Evolutionary conservation across 2,329 filamentous ascomycete species (phyloP).

Genomic region (Fusarium nisikadoi): DNA sequence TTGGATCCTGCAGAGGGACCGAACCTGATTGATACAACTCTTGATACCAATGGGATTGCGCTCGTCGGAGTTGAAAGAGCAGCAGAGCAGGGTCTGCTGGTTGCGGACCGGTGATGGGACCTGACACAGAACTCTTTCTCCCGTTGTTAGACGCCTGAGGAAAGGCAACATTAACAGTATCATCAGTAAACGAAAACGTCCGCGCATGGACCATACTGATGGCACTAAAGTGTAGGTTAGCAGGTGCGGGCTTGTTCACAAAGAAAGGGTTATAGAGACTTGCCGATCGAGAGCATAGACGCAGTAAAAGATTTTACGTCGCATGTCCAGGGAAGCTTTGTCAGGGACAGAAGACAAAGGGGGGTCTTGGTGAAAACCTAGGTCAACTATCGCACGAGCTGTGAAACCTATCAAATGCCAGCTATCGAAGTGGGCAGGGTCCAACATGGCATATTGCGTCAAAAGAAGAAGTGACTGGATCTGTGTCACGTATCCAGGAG

Average conservation of each 20-base stretch:
- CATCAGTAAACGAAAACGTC: slow-evolving; percentile 93
- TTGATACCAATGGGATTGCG: slow-evolving; percentile 91
- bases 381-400: slow-evolving; percentile 84
- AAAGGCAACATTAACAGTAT: slow-evolving; percentile 83
- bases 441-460: slow-evolving; percentile 88
- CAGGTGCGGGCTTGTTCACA: background rate
- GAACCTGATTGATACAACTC: slow-evolving; percentile 83
- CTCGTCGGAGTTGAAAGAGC: slow-evolving; percentile 83
- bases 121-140: slow-evolving; percentile 55
- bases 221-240: slow-evolving; percentile 62
- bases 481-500: slow-evolving; percentile 84
- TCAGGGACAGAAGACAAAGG: slow-evolving; percentile 75
- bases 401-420: slow-evolving; percentile 96
- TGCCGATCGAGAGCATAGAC: slow-evolving; percentile 90
- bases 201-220: slow-evolving; percentile 89
- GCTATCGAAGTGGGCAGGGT: slow-evolving; percentile 90
- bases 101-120: slow-evolving; percentile 57
- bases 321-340: slow-evolving; percentile 76
- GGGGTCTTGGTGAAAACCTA: slow-evolving; percentile 93
- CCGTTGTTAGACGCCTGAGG: slow-evolving; percentile 64
- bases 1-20: slow-evolving; percentile 73
- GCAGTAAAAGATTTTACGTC: slow-evolving; percentile 88
- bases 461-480: slow-evolving; percentile 89
- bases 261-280: slow-evolving; percentile 35
- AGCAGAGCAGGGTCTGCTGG: slow-evolving; percentile 77